A percentile compares a stretch with the other conserved stretches of the same genome.
Evolutionary conservation across 2,329 filamentous ascomycete genomes (phyloP).

Genomic region (Lizonia empirigonia): DNA sequence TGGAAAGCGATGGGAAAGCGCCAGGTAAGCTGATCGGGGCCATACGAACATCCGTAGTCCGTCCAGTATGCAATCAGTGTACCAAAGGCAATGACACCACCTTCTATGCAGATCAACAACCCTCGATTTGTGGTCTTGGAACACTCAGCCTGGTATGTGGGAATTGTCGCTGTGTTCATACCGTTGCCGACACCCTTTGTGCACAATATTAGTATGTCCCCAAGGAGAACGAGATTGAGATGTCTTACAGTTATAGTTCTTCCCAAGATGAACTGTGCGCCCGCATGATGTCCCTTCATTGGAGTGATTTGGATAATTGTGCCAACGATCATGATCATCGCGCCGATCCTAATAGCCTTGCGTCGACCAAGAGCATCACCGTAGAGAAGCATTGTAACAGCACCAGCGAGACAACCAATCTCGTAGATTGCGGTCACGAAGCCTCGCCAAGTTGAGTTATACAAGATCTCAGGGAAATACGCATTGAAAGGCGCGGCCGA

Average conservation of each 20-base stretch:
- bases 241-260: slow-evolving; percentile 52
- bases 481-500: slow-evolving; percentile 41
- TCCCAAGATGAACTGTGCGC: slow-evolving; percentile 60
- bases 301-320: slow-evolving; percentile 49
- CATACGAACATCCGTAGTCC: slow-evolving; percentile 45
- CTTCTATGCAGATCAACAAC: slow-evolving; percentile 65
- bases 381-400: slow-evolving; percentile 46
- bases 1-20: slow-evolving; percentile 62
- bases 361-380: slow-evolving; percentile 53
- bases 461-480: slow-evolving; percentile 48
- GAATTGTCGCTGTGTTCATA: slow-evolving; percentile 62
- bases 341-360: slow-evolving; percentile 51
- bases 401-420: slow-evolving; percentile 55
- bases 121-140: slow-evolving; percentile 63
- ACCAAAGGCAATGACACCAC: slow-evolving; percentile 58
- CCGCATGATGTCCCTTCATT: slow-evolving; percentile 41
- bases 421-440: slow-evolving; percentile 61
- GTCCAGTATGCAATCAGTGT: slow-evolving; percentile 59
- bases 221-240: not conserved
- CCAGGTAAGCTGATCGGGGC: slow-evolving; percentile 48
- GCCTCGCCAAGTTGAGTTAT: slow-evolving; percentile 56
- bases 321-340: slow-evolving; percentile 51
- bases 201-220: not conserved
- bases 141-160: slow-evolving; percentile 61
- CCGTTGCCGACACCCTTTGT: slow-evolving; percentile 57